Conservation (phyloP, 345 rosid genomes). For the Stellera chamaejasme region DNA sequence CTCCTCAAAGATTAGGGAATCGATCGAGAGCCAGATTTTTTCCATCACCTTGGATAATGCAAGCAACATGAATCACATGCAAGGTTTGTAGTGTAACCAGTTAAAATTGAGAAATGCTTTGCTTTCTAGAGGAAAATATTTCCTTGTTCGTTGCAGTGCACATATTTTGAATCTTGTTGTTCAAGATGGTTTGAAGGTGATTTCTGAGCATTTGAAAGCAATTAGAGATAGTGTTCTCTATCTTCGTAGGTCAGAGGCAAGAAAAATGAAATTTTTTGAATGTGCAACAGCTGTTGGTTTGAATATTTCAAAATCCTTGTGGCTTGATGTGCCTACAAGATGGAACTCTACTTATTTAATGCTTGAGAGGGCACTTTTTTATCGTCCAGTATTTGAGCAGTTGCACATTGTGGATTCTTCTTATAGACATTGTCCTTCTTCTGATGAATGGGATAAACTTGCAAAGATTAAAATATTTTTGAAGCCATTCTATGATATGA, state of each 20-base stretch:
- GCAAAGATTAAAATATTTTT: background rate
- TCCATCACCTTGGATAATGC: constrained; percentile 5
- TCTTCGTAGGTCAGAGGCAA: background rate
- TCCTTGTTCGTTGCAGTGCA: background rate
- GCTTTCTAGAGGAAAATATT: background rate
- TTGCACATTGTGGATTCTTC: background rate
- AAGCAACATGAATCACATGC: background rate
- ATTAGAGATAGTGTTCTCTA: background rate
- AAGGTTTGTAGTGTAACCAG: background rate
- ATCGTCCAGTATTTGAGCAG: background rate
- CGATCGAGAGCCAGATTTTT: background rate
- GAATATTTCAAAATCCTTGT: background rate
- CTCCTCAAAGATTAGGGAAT: background rate
- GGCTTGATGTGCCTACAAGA: background rate
- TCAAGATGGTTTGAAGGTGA: background rate
- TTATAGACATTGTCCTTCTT: background rate
- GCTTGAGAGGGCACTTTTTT: background rate
- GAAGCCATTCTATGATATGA: background rate
- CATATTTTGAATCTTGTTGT: constrained; percentile 1
- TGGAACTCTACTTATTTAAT: background rate
- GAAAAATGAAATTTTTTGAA: background rate
- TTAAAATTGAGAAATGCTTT: background rate
- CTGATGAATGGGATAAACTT: background rate
- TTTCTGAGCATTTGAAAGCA: too few species aligned
- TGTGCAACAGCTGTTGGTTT: background rate